Evolutionary conservation across 768 basidiomycete species (phyloP).

Genomic region (Vararia minispora): DNA sequence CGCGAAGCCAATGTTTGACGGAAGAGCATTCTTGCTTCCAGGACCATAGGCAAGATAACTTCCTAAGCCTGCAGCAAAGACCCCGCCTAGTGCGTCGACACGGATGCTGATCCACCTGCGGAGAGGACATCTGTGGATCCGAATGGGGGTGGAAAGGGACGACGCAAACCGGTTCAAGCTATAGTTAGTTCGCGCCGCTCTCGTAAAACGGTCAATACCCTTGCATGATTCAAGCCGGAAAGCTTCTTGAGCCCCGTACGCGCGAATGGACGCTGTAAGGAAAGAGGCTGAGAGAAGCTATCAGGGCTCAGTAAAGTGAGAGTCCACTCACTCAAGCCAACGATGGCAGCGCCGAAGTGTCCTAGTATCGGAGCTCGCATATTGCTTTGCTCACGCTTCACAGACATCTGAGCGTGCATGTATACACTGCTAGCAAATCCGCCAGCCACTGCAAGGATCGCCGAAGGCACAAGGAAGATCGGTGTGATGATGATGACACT

Average conservation of each 20-base stretch:
- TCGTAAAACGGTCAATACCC: slow-evolving; percentile 43
- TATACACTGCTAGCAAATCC: slow-evolving; percentile 31
- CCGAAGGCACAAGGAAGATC: slow-evolving; percentile 26
- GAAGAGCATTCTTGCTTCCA: slow-evolving; percentile 21
- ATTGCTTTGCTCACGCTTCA: slow-evolving; percentile 41
- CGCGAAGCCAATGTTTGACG: slow-evolving; percentile 38
- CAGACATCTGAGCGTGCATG: slow-evolving; percentile 38
- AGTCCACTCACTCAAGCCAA: slow-evolving; percentile 34
- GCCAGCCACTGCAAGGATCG: slow-evolving; percentile 24
- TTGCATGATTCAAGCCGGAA: slow-evolving; percentile 34
- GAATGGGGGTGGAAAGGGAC: not conserved
- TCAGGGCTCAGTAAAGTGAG: not conserved
- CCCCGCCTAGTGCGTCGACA: slow-evolving; percentile 42
- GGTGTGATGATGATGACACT: slow-evolving; percentile 26
- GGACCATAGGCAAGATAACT: slow-evolving; percentile 42
- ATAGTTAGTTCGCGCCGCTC: slow-evolving; percentile 36
- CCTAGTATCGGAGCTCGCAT: slow-evolving; percentile 32
- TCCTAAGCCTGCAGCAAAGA: slow-evolving; percentile 47
- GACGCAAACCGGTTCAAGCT: slow-evolving; percentile 29
- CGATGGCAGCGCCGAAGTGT: slow-evolving; percentile 45
- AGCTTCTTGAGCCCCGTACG: slow-evolving; percentile 45
- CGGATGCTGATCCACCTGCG: slow-evolving; percentile 32
- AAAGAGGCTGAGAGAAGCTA: not conserved
- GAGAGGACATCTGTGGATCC: not conserved
- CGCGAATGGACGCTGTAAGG: slow-evolving; percentile 42